Base-by-base conservation (phyloP, 1,284 basidiomycete species). In the Grifola frondosa region DNA sequence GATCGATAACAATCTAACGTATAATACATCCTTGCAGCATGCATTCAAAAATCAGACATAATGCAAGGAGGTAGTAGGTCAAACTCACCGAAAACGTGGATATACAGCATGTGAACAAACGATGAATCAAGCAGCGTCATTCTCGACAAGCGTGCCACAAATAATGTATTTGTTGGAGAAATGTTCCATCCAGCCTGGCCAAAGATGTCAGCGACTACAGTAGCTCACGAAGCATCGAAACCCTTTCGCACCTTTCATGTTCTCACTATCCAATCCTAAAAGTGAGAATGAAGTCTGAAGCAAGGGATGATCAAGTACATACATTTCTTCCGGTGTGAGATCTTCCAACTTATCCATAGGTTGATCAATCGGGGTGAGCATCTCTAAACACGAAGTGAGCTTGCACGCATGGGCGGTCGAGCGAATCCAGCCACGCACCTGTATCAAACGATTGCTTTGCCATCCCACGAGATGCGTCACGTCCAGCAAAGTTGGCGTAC, bases 401-500 rank as follows among this genome's bases (percentile, higher is more conserved):
- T 21, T 17, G 23, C 7, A 6, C 22, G 2, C 26, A 9, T 8
- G 13, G 9, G 5, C n/a, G 5, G 12, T 13, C 15, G 11, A 1
- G n/a, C 15, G 16, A 25, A 10, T 7, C 8, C n/a, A 11, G 12
- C 5, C 1, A 66, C 82, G 49, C 58, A 91, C 92, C 91, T 21
- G 75, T 36, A 56, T 95, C 94, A 56, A 97, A 97, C 4, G 91
- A 94, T 68, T 97, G 94, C 67, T 95, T 97, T 7, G 94, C 94
- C 93, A 97, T 96, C 10, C 94, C 93, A 33, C 93, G 74, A 8
- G 90, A 94, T 1, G 94, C 94, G 67, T 97, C 94, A 39, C 92
- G 73, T 3, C 94, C 94, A 2, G 94, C 93, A 73, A 97, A 97
- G 67, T 97, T 97, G 23, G 93, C 94, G 60, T 97, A 97, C 78